Evolutionary conservation across 306 rosid species (phyloP).

Genomic region (Ochetophila trinervis): DNA sequence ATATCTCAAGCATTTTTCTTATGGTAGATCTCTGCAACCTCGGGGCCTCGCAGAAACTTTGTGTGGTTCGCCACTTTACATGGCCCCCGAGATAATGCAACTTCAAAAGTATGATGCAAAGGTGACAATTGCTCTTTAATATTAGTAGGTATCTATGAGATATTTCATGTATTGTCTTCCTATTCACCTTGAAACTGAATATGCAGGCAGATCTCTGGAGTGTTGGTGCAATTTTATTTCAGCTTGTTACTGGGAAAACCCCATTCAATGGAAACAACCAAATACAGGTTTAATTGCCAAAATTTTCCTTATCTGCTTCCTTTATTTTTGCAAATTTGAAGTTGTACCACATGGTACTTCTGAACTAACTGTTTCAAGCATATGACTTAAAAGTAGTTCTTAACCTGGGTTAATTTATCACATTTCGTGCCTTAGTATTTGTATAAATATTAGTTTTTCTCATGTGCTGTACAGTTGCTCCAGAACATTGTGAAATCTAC

Average conservation of each 20-base stretch:
- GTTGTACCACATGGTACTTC: slow-evolving; percentile 9
- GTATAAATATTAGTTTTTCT: slow-evolving; percentile 16
- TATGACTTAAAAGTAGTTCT: slow-evolving; percentile 11
- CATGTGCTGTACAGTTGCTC: slow-evolving; percentile 66
- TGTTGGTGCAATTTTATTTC: slow-evolving; percentile 91
- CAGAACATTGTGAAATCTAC: slow-evolving; percentile 91
- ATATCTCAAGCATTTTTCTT: slow-evolving; percentile 24
- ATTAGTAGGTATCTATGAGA: background rate
- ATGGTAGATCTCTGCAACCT: slow-evolving; percentile 86
- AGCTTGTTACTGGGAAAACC: slow-evolving; percentile 88
- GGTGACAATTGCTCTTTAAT: slow-evolving; percentile 50
- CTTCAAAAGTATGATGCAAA: slow-evolving; percentile 97
- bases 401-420: slow-evolving; percentile 17
- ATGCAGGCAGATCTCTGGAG: slow-evolving; percentile 99
- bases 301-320: slow-evolving; percentile 1
- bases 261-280: slow-evolving; percentile 95
- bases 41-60: slow-evolving; percentile 95
- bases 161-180: slow-evolving; percentile 27
- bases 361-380: slow-evolving; percentile 14
- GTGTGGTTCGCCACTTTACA: slow-evolving; percentile 99
- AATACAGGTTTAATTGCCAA: slow-evolving; percentile 57
- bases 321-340: slow-evolving; percentile 4
- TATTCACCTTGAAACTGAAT: slow-evolving; percentile 45
- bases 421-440: slow-evolving; percentile 14
- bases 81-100: slow-evolving; percentile 99